Base-by-base conservation (phyloP, 345 rosid genomes). In the Boechera retrofracta region DNA sequence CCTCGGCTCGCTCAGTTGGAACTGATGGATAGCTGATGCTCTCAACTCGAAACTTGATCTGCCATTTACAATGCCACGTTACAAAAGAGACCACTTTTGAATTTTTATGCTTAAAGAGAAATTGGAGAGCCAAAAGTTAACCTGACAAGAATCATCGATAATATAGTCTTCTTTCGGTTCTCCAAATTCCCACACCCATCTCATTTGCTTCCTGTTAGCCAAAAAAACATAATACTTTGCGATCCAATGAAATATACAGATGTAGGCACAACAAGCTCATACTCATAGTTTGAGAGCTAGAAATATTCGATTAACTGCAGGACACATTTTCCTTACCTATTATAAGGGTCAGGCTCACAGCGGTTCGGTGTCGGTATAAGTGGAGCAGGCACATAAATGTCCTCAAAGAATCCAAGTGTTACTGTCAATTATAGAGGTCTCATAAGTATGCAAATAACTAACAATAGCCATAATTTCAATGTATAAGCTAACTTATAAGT, bases 351-450 rank as follows among this genome's bases (percentile, higher is more conserved):
- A 48, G 84, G 83, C 80, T 80, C 84, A 57, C 62, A 86, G 38
- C 29, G 82, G 41, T 83, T 77, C 54, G 89, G 91, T 26, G 9
- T 51, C 13, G 88, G 97, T 75, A 94, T 62, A 77, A 75, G 87
- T 80, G 88, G 87, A 38, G 28, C 61, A 47, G 93, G 93, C 52
- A 94, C 58, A 77, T 80, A 81, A 53, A 94, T 87, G 74, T 94
- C 98, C 41, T 94, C 91, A 82, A 90, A 94, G 80, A 94, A 94
- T 78, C 97, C 93, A 78, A 94, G 88, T 9, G 98, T 87, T 79
- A 90, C 98, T 94, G 93, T 77, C 78, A 75, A 65, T 51, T 35
- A 63, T 15, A 51, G 48, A 54, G 48, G 21, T 53, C 21, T 72
- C 60, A 70, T 75, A 55, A 81, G 45, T 29, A 63, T 38, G 24